Percentiles rank a stretch among this genome's conserved stretches.
These are phyloP conservation scores for Lactifluus volemus DNA, from an alignment of 768 basidiomycete species.

Conservation along the genomic window DNA sequence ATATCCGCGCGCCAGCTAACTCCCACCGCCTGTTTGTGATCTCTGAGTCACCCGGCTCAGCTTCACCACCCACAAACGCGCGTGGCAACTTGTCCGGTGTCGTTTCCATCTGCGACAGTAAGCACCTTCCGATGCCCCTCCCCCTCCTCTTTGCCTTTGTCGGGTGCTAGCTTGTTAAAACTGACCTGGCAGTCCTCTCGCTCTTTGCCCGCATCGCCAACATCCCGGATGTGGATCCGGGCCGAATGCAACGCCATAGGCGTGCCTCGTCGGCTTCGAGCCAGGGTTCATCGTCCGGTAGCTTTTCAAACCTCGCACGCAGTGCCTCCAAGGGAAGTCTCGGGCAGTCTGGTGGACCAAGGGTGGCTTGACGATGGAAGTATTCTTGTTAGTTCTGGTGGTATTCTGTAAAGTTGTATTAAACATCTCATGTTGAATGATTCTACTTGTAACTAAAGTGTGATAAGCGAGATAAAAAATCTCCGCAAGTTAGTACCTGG, in stretches of 20 bases:
- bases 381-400: background rate
- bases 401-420: constrained; percentile 1
- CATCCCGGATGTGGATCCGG: constrained; percentile 67
- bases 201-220: constrained; percentile 70
- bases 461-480: no score
- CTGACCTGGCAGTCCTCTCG: constrained; percentile 48
- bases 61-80: constrained; percentile 41
- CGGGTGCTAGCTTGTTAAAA: background rate
- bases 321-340: constrained; percentile 15
- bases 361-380: background rate
- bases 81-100: constrained; percentile 55
- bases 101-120: constrained; percentile 79
- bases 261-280: constrained; percentile 64
- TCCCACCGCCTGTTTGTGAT: constrained; percentile 75
- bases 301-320: constrained; percentile 4
- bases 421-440: background rate
- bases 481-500: no score
- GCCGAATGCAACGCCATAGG: constrained; percentile 69
- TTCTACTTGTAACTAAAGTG: background rate
- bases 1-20: constrained; percentile 42
- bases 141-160: no score
- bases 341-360: background rate
- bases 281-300: constrained; percentile 17
- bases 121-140: constrained; percentile 23
- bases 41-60: constrained; percentile 43